These are phyloP conservation scores for Penicillium janthinellum DNA, from an alignment of 2,329 filamentous ascomycete genomes.

Conservation along the genomic window DNA sequence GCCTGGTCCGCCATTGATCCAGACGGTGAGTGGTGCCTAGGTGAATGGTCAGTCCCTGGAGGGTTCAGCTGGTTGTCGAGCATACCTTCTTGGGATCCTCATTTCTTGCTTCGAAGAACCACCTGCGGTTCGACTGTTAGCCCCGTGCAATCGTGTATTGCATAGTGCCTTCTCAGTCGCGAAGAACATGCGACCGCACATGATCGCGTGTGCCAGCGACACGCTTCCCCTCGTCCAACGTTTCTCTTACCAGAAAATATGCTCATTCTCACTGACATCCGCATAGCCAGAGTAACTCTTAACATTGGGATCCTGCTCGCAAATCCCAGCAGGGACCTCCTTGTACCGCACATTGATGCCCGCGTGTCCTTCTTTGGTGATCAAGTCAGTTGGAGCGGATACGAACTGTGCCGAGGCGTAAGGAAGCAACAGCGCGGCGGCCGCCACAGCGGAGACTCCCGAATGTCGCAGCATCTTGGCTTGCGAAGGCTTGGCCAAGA, in stretches of 20 bases:
- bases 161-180: no score
- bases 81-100: slow-evolving; percentile 15
- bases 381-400: slow-evolving; percentile 18
- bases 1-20: slow-evolving; percentile 30
- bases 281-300: slow-evolving; percentile 27
- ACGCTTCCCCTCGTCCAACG: no score
- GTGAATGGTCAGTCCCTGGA: neutral
- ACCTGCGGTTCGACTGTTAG: slow-evolving; percentile 6
- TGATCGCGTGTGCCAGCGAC: neutral
- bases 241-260: slow-evolving; percentile 23
- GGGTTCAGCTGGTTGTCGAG: neutral
- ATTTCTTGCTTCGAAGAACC: slow-evolving; percentile 24
- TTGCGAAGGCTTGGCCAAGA: neutral
- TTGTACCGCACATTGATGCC: slow-evolving; percentile 23
- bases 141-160: neutral
- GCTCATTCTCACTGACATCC: slow-evolving; percentile 23
- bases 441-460: neutral
- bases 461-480: slow-evolving; percentile 10
- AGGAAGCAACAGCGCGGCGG: slow-evolving; percentile 8
- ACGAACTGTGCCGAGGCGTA: slow-evolving; percentile 19
- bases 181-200: neutral
- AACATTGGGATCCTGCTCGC: slow-evolving; percentile 24
- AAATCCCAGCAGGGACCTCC: slow-evolving; percentile 22
- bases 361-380: slow-evolving; percentile 19
- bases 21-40: slow-evolving; percentile 26